These are phyloP conservation scores for Vitis hybrid DNA, from an alignment of 177 flowering plant genomes.

Conservation along the genomic window DNA sequence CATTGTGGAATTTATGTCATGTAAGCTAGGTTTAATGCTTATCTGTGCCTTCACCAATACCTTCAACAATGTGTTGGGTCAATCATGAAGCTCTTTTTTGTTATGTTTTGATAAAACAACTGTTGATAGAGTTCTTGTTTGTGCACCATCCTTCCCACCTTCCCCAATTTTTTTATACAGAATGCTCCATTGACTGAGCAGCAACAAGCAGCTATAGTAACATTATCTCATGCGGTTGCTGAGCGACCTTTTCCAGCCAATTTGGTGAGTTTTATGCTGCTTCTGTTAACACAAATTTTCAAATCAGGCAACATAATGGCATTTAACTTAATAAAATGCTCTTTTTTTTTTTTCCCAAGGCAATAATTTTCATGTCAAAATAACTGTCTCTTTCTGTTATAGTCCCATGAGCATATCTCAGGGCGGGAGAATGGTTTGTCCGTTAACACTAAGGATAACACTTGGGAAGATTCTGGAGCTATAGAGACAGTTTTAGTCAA, in stretches of 20 bases:
- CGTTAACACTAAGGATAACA: constrained; percentile 41
- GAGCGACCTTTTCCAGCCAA: constrained; percentile 82
- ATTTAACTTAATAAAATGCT: too few relatives aligned
- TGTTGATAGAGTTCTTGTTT: background rate
- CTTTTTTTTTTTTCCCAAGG: background rate
- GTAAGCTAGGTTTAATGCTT: too few relatives aligned
- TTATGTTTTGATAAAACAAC: background rate
- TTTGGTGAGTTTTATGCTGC: constrained; percentile 37
- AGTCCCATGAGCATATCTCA: constrained; percentile 58
- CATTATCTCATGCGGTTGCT: constrained; percentile 77
- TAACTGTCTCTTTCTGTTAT: background rate
- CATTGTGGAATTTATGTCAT: too few relatives aligned
- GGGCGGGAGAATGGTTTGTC: constrained; percentile 56
- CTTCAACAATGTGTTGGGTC: background rate
- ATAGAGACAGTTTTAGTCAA: constrained; percentile 71
- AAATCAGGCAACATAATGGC: too few relatives aligned
- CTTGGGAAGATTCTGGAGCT: constrained; percentile 48
- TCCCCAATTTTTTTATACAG: constrained; percentile 30
- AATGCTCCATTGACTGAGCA: constrained; percentile 87
- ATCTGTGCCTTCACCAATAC: too few relatives aligned
- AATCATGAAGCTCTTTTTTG: background rate
- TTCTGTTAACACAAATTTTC: too few relatives aligned
- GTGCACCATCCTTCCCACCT: background rate
- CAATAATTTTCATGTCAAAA: background rate
- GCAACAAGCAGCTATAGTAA: constrained; percentile 75